Conservation (phyloP, 23 red algal species). For the Gracilaria gracilis region DNA sequence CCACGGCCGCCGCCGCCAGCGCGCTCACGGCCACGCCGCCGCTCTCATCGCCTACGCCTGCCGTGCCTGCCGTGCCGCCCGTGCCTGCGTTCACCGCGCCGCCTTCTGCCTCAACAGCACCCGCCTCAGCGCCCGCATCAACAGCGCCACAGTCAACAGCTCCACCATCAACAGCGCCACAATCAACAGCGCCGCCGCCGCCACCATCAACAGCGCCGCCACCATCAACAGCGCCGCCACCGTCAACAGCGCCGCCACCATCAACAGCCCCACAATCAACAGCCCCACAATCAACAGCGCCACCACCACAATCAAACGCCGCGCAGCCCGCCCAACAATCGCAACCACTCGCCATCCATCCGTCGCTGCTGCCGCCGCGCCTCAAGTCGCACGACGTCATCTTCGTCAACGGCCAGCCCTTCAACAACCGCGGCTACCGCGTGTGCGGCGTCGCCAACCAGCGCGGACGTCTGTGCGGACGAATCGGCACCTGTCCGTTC, state of each 20-base stretch:
- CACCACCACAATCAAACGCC: background rate
- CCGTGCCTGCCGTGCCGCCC: background rate
- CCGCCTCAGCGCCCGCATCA: background rate
- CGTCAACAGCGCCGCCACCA: too few relatives aligned
- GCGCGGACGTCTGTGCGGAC: constrained; percentile 80
- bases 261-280: too few relatives aligned
- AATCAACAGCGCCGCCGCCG: too few relatives aligned
- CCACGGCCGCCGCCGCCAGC: background rate
- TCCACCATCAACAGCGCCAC: too few relatives aligned
- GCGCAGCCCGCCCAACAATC: background rate
- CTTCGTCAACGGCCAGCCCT: constrained; percentile 73
- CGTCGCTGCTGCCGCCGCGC: background rate
- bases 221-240: too few relatives aligned
- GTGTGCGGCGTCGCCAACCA: constrained; percentile 93
- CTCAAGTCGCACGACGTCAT: constrained; percentile 52
- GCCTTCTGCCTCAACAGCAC: background rate
- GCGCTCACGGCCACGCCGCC: background rate
- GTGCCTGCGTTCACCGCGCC: too few relatives aligned
- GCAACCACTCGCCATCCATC: background rate
- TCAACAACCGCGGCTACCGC: constrained; percentile 86
- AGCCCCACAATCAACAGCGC: constrained; percentile 19
- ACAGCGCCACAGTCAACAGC: too few relatives aligned
- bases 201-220: too few relatives aligned
- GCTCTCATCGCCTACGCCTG: background rate
- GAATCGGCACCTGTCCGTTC: constrained; percentile 96